Evolutionary conservation across 2,329 filamentous ascomycete species (phyloP).

Genomic region (Diaporthe vaccinii): DNA sequence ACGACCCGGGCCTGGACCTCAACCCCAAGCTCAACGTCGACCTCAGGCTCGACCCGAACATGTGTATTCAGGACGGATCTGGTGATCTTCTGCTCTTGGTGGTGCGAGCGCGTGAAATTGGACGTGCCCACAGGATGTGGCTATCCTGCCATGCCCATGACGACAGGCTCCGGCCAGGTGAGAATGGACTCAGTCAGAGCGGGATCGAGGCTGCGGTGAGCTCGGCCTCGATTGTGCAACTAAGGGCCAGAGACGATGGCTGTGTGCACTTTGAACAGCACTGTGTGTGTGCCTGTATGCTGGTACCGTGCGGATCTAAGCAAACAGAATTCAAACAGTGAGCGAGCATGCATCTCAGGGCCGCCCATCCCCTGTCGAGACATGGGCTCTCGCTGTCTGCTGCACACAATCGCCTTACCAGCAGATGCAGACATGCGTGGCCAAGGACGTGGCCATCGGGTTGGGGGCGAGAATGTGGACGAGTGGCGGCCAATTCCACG

Average conservation of each 20-base stretch:
- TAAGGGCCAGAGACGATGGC: background rate
- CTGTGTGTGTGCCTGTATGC: background rate
- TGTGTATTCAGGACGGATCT: background rate
- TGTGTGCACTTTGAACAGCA: conserved; percentile 7
- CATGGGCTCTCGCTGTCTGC: background rate
- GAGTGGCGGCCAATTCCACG: conserved; percentile 58
- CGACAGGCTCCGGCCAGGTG: background rate
- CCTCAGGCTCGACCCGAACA: background rate
- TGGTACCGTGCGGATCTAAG: background rate
- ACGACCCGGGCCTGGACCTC: background rate
- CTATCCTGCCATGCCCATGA: background rate
- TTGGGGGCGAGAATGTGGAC: conserved; percentile 23
- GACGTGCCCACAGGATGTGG: background rate
- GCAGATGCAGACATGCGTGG: conserved; percentile 16
- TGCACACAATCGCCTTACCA: background rate
- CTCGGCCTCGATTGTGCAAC: conserved; percentile 24
- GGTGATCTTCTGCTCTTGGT: background rate
- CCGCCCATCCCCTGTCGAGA: conserved; percentile 7
- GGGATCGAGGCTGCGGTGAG: conserved; percentile 26
- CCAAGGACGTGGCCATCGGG: background rate
- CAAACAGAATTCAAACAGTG: background rate
- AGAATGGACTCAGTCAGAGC: background rate
- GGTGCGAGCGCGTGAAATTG: background rate
- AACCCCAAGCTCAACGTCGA: background rate
- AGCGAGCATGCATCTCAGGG: background rate